Evolutionary conservation across 371 early-diverging fungal species (phyloP), one percentile per base, ranked within the genome.

Genomic region (Saksenaea oblongispora): DNA sequence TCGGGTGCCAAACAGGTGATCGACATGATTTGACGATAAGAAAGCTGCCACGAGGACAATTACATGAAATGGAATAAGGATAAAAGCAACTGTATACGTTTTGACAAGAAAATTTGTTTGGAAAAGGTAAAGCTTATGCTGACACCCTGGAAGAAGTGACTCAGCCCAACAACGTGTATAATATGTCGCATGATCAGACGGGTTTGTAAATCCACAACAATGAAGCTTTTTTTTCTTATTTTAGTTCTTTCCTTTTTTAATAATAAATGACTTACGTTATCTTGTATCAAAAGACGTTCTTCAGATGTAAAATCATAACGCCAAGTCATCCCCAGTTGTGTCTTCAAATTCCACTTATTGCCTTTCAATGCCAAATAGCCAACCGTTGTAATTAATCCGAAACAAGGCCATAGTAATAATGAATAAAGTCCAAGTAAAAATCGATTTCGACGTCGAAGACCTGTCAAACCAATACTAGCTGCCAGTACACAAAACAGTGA

Each of bases 151-250:
- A 24, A 76, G 35, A 5, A 76, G 57, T 1, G 73, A 73, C 42
- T 67, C 63, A 24, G 70, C 62, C 44, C 67, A 69, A 28, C 76
- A 70, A 2, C 56, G 39, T 10, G 51, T 61, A 44, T 34, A 61
- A 36, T 75, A 76, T 13, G 65, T 60, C 13, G 76, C 76, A 61
- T 76, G 71, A 54, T 76, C 76, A 13, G 66, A 53, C 0, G 76
- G 71, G 34, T 76, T 72, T 34, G 68, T 69, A 59, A 66, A 76
- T 4, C 76, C 76, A 58, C 73, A 73, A 41, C 73, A 73, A 60
- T 64, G 73, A 26, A 73, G 35, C 69, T 68, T 61, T 18, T 34
- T 14, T 0, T 37, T 24, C 24, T 2, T 34, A 18, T 28, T 3
- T 60, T 10, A 8, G 4, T 39, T 41, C 13, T n/a, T 59, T 60